Conservation (phyloP, 495 filamentous ascomycete species). For the Tuber indicum region DNA sequence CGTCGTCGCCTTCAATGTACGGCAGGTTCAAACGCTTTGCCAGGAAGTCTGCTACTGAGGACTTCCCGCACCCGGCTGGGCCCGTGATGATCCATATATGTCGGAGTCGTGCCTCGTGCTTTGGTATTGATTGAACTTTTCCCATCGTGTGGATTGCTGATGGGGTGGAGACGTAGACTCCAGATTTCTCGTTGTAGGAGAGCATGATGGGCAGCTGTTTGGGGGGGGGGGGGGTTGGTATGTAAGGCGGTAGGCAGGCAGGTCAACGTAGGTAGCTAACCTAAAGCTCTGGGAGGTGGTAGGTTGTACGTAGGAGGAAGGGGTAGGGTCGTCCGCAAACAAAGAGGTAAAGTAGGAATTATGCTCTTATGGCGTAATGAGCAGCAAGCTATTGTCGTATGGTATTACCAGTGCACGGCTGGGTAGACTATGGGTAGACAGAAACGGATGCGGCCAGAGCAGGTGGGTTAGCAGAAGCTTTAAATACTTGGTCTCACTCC, state of each 20-base stretch:
- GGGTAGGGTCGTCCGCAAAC: background rate
- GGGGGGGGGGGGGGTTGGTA: slow-evolving; percentile 11
- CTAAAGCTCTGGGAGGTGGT: background rate
- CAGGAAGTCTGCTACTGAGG: slow-evolving; percentile 76
- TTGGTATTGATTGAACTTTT: slow-evolving; percentile 27
- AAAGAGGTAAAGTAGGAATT: background rate
- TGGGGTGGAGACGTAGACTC: slow-evolving; percentile 23
- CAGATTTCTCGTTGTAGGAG: slow-evolving; percentile 24
- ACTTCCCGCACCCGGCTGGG: slow-evolving; percentile 94
- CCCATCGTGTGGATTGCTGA: slow-evolving; percentile 27
- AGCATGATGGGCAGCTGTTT: slow-evolving; percentile 22
- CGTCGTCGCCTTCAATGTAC: slow-evolving; percentile 94
- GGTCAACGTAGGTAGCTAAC: background rate
- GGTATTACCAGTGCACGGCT: background rate
- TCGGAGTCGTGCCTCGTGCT: slow-evolving; percentile 47
- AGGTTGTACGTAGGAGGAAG: background rate
- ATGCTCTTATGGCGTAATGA: background rate
- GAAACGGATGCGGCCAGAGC: slow-evolving; percentile 9
- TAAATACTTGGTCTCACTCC: slow-evolving; percentile 31
- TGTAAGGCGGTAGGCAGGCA: background rate
- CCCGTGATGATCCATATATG: slow-evolving; percentile 98
- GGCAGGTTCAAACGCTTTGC: slow-evolving; percentile 63
- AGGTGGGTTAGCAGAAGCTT: slow-evolving; percentile 32
- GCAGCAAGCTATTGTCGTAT: background rate
- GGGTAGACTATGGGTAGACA: background rate